Conservation (phyloP, 352 stramenopile species). For the Pilasporangium apinafurcum region DNA sequence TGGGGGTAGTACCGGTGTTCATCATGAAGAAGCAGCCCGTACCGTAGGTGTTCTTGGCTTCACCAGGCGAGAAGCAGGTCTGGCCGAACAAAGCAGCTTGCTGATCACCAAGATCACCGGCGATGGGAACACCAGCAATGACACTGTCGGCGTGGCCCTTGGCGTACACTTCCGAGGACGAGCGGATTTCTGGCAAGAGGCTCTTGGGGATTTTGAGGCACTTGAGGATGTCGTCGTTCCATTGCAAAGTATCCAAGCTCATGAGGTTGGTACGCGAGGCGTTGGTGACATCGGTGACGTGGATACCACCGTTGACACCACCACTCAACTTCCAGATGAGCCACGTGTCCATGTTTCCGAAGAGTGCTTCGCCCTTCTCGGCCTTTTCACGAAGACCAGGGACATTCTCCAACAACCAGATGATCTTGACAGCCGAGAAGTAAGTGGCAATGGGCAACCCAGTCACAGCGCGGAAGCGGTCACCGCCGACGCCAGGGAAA, state of each 20-base stretch:
- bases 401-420: constrained; percentile 97
- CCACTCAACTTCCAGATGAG: constrained; percentile 94
- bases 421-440: constrained; percentile 97
- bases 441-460: constrained; percentile 96
- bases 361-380: constrained; percentile 83
- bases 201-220: constrained; percentile 82
- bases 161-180: constrained; percentile 87
- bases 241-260: constrained; percentile 88
- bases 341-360: constrained; percentile 99
- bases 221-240: constrained; percentile 85
- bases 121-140: constrained; percentile 87
- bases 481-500: constrained; percentile 38
- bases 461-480: constrained; percentile 80
- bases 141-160: constrained; percentile 39
- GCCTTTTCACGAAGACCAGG: constrained; percentile 82
- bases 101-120: constrained; percentile 95
- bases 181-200: constrained; percentile 91
- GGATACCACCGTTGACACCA: constrained; percentile 71
- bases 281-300: constrained; percentile 98
- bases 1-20: constrained; percentile 94
- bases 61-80: constrained; percentile 91
- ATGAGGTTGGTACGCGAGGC: constrained; percentile 95
- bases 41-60: constrained; percentile 99
- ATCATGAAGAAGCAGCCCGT: constrained; percentile 99
- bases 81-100: constrained; percentile 97